phyloP scores from a whole-genome alignment of 192 early-diverging fungal genomes.

The Backusella australiensis region DNA sequence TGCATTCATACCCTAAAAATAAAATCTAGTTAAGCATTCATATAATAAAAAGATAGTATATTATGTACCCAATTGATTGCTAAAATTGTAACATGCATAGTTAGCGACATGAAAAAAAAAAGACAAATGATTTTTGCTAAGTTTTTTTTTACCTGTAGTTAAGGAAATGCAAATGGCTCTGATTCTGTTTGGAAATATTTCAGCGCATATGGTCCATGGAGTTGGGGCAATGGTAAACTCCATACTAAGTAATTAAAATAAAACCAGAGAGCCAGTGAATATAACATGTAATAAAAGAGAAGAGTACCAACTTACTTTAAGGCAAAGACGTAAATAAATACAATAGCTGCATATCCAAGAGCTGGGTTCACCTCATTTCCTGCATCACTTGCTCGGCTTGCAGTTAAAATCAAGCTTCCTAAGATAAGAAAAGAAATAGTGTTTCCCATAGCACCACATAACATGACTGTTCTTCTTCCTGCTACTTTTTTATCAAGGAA shows the following conservation, averaged over 20 bases:
- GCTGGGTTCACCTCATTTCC: neutral
- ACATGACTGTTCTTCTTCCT: neutral
- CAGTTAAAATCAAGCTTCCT: neutral
- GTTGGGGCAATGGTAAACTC: neutral
- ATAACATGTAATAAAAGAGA: neutral
- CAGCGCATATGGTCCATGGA: neutral
- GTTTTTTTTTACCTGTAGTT: neutral
- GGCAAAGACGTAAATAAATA: neutral
- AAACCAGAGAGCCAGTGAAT: neutral
- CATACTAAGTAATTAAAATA: neutral
- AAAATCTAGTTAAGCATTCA: neutral
- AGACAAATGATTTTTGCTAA: no score
- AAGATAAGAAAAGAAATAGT: neutral
- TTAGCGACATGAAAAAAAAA: no score
- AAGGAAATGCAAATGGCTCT: constrained; percentile 5
- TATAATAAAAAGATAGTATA: neutral
- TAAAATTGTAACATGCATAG: neutral
- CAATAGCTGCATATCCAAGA: neutral
- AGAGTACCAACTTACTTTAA: neutral
- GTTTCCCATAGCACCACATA: neutral
- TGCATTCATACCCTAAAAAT: neutral
- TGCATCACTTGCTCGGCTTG: neutral
- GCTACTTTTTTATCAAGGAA: constrained; percentile 4
- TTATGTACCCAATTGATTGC: constrained; percentile 4
- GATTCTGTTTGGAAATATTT: constrained; percentile 11